These are phyloP conservation scores for barley (Hordeum vulgare) DNA, from an alignment of 176 grass and related monocot species.

Conservation along the genomic window DNA sequence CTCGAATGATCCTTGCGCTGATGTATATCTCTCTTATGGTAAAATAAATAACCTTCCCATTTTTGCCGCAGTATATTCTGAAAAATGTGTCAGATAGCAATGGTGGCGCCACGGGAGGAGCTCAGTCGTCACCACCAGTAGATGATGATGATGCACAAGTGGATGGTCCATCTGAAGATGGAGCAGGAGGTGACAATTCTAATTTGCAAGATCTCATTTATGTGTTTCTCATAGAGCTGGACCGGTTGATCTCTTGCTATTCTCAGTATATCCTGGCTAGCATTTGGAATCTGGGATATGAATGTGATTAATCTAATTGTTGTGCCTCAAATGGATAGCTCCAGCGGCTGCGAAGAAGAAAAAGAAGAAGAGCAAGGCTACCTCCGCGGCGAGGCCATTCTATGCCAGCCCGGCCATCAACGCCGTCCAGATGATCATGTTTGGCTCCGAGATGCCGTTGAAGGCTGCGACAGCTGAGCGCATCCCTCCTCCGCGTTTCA, in stretches of 20 bases:
- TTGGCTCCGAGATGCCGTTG: no score
- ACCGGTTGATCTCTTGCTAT: neutral
- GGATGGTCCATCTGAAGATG: slow-evolving; percentile 43
- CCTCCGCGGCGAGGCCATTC: no score
- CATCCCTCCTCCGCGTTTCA: no score
- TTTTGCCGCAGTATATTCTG: slow-evolving; percentile 9
- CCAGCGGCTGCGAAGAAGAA: slow-evolving; percentile 64
- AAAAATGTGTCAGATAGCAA: slow-evolving; percentile 13
- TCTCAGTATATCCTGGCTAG: no score
- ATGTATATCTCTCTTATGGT: neutral
- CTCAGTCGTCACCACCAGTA: slow-evolving; percentile 28
- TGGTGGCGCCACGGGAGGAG: neutral
- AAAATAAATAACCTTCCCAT: neutral
- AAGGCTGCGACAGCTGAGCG: no score
- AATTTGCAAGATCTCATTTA: slow-evolving; percentile 12
- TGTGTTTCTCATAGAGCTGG: neutral
- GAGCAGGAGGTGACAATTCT: slow-evolving; percentile 41
- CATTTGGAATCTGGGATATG: neutral
- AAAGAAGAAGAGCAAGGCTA: slow-evolving; percentile 83
- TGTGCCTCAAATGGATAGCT: slow-evolving; percentile 20
- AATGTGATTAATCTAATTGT: neutral
- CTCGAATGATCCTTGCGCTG: no score
- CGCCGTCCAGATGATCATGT: no score
- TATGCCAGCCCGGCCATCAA: no score
- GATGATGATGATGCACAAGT: slow-evolving; percentile 45